Conservation (phyloP, 805 yeast genomes). For the Starmerella apicola region DNA sequence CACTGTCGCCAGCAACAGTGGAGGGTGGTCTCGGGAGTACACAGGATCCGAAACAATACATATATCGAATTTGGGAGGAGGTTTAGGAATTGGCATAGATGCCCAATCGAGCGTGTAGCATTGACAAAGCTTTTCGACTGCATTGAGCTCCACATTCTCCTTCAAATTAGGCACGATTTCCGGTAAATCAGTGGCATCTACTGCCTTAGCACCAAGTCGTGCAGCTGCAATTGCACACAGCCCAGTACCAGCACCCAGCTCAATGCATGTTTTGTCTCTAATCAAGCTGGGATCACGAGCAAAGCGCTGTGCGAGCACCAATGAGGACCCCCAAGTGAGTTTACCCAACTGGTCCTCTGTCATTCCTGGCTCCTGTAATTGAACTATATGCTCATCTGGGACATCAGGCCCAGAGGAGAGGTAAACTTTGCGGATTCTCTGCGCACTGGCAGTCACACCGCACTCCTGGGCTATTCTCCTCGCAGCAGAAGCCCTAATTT, state of each 20-base stretch:
- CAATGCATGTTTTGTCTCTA: constrained; percentile 31
- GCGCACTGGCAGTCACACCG: constrained; percentile 75
- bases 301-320: constrained; percentile 50
- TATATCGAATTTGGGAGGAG: constrained; percentile 36
- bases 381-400: constrained; percentile 19
- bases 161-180: constrained; percentile 61
- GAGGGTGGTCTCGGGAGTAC: constrained; percentile 72
- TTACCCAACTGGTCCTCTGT: constrained; percentile 80
- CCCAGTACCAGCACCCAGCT: constrained; percentile 95
- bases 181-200: constrained; percentile 61
- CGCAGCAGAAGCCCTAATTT: constrained; percentile 46
- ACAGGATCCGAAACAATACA: constrained; percentile 79
- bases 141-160: constrained; percentile 47
- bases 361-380: constrained; percentile 67
- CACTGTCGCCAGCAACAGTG: constrained; percentile 54
- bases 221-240: constrained; percentile 65
- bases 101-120: constrained; percentile 70
- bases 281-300: constrained; percentile 20
- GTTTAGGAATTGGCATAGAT: constrained; percentile 34
- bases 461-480: constrained; percentile 63
- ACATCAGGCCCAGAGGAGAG: constrained; percentile 30
- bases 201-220: constrained; percentile 35
- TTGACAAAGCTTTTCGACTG: constrained; percentile 17
- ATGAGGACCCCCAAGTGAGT: constrained; percentile 93
- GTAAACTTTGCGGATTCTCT: constrained; percentile 46